phyloP scores from a whole-genome alignment of 768 basidiomycete species.

The Coprinopsis strossmayeri region DNA sequence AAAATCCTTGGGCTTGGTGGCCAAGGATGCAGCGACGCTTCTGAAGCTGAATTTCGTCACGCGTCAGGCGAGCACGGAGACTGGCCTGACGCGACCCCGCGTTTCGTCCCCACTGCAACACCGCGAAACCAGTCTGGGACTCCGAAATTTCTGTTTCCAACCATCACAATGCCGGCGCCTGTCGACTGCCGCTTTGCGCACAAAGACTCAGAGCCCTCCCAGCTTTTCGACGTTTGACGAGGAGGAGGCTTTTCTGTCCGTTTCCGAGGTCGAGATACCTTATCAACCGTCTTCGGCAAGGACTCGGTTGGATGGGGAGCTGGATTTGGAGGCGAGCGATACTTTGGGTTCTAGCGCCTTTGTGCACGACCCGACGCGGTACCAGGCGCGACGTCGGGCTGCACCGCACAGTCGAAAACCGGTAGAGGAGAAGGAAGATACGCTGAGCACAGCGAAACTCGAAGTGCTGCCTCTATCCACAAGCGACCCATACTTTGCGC shows the following conservation, averaged over 20 bases:
- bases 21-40: background rate
- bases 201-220: too few relatives aligned
- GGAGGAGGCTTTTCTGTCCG: background rate
- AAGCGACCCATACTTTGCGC: too few relatives aligned
- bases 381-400: too few relatives aligned
- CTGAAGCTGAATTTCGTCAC: background rate
- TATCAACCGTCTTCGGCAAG: background rate
- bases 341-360: too few relatives aligned
- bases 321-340: background rate
- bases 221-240: background rate
- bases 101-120: background rate
- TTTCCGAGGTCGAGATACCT: background rate
- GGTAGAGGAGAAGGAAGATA: too few relatives aligned
- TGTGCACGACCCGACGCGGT: too few relatives aligned
- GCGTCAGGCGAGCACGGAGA: background rate
- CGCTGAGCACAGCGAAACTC: too few relatives aligned
- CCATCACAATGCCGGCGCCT: background rate
- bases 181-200: too few relatives aligned
- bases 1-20: background rate
- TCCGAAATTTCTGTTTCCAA: conserved; percentile 1
- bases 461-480: too few relatives aligned
- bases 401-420: too few relatives aligned
- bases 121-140: background rate
- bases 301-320: too few relatives aligned
- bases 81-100: background rate